Conservation (phyloP, 345 rosid species). For the Crucihimalaya himalaica region DNA sequence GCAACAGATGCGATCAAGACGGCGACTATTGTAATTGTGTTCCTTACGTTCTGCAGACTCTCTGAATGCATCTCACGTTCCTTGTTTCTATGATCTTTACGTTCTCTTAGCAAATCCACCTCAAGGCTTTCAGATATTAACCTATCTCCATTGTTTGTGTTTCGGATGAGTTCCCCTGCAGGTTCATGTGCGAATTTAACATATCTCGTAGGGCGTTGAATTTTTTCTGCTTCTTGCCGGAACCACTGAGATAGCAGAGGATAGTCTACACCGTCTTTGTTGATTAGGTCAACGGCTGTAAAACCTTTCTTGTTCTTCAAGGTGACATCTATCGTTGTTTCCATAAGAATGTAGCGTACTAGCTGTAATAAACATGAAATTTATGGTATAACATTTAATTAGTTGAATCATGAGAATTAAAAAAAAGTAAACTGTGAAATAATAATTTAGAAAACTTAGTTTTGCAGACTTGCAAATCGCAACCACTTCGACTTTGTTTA, state of each 20-base stretch:
- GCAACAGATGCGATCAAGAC: no score
- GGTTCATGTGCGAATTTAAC: not conserved
- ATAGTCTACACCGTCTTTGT: not conserved
- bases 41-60: not conserved
- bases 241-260: not conserved
- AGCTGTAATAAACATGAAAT: not conserved
- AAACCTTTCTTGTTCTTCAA: not conserved
- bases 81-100: not conserved
- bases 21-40: not conserved
- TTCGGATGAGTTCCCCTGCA: not conserved
- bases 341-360: not conserved
- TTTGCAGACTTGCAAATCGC: no score
- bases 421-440: no score
- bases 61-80: not conserved
- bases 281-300: not conserved
- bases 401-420: no score
- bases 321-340: not conserved
- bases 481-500: no score
- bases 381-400: no score
- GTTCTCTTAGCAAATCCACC: not conserved
- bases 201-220: not conserved
- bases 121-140: not conserved
- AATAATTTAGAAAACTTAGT: no score
- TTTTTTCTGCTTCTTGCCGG: not conserved
- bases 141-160: not conserved